Evolutionary conservation across 805 yeast species (phyloP), one percentile per base, ranked within the genome.

Genomic region (Cyberlindnera subsufficiens): DNA sequence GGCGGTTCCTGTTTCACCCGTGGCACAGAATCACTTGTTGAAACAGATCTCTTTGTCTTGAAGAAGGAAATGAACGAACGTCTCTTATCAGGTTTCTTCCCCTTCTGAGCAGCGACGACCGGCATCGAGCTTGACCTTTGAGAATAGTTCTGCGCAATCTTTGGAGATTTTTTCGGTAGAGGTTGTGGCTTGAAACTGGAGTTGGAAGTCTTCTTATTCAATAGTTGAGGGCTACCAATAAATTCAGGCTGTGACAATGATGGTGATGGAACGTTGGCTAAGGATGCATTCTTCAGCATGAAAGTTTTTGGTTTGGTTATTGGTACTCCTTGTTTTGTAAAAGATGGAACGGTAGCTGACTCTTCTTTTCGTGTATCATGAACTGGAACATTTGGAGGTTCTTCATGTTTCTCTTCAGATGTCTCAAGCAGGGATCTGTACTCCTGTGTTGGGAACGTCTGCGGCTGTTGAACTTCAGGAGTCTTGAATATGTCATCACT

Each of bases 51-150:
- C 39, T 50, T 56, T 14, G 35, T 16, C 29, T 38, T 38, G 44
- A 57, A 53, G 22, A 57, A 40, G 27, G 51, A 47, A 39, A 57
- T 42, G 41, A 57, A 57, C 1, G 50, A 45, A 10, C 50, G 46
- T 18, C 52, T 51, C 39, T 49, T 50, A 22, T 52, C 55, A 38
- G 51, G 46, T 22, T 45, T 42, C 20, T 35, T 34, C n/a, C 9
- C 20, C 6, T 18, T 32, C 20, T 36, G 38, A 2, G 10, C 29
- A 7, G 38, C 19, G 8, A 54, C 40, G 4, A 48, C 52, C 11
- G 60, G 59, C 45, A 56, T 44, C 14, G 58, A 55, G 6, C 52
- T 31, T 3, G 59, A 52, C 46, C 59, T 49, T 40, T 51, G 43
- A n/a, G 42, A 37, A 41, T 47, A 55, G 39, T 43, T 50, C 30